Evolutionary conservation across 1,284 basidiomycete species (phyloP), one percentile per base, ranked within the genome.

Genomic region (Microbotryum violaceum): DNA sequence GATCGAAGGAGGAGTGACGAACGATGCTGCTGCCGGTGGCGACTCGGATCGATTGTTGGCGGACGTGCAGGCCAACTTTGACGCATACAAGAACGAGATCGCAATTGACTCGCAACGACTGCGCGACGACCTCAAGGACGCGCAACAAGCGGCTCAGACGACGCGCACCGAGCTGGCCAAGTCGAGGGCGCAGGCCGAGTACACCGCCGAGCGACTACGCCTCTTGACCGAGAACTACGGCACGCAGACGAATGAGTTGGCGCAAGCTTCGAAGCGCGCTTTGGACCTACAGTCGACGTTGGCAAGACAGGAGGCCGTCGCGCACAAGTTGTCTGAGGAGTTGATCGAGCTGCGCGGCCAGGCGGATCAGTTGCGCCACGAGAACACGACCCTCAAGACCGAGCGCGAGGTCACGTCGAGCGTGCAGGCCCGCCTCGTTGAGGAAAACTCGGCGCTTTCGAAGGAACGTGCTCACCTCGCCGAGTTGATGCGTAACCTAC

Each of bases 371-470:
- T 77, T 90, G 46, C 83, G 89, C 7, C 90, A 88, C 68, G 91
- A 96, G 71, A 83, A 81, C 63, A 86, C 89, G 1, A 91, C 88
- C 70, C 81, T 94, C 37, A 83, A 86, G 33, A 90, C 91, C 0
- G 93, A 97, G 80, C 91, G 90, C 79, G 87, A 86, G 70, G 87
- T 92, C 49, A 91, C 51, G 8, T 60, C 79, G 89, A 83, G 82
- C 65, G 81, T 87, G 18, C 88, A 93, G 80, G 73, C 71, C 47
- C 84, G 91, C 18, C 79, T 97, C 21, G 81, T 88, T 8, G 86
- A 91, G 55, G 92, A 97, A 76, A 91, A 94, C 75, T 84, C 83
- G 70, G 81, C 79, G 1, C 79, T 96, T 2, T 79, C 86, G 7
- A 79, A 85, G 67, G 92, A 97, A 73, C 85, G 90, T 10, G 85